Evolutionary conservation across 495 filamentous ascomycete species (phyloP).

Genomic region (Penicillium coprophilum): DNA sequence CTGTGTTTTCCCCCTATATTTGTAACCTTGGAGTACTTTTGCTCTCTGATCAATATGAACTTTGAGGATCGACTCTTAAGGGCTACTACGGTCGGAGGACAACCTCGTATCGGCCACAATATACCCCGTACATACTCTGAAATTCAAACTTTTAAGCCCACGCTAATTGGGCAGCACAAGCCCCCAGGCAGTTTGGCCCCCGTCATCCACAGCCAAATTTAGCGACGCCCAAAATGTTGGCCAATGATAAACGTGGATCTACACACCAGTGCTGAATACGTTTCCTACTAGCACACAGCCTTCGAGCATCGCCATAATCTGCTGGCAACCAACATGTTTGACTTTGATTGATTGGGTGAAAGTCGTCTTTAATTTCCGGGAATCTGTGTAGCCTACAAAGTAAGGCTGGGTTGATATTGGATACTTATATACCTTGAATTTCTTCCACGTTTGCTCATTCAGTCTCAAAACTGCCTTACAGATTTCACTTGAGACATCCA

Average conservation of each 20-base stretch:
- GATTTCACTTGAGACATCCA: background rate
- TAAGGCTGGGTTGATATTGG: background rate
- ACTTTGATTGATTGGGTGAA: background rate
- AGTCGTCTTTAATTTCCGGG: background rate
- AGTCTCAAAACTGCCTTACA: background rate
- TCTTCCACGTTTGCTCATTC: background rate
- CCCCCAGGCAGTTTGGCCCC: conserved; percentile 1
- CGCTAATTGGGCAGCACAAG: background rate
- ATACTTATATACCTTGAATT: background rate
- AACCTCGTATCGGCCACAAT: background rate
- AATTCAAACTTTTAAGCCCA: background rate
- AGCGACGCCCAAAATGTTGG: background rate
- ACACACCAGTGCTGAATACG: background rate
- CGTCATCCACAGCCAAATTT: background rate
- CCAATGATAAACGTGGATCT: background rate
- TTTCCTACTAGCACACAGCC: conserved; percentile 3
- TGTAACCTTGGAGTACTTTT: background rate
- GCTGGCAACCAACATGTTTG: background rate
- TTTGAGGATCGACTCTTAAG: background rate
- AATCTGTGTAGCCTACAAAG: background rate
- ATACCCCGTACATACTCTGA: no score
- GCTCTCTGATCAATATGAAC: background rate
- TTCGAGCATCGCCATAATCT: background rate
- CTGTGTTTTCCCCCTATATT: background rate
- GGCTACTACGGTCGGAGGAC: background rate